These are phyloP conservation scores for Rhizopogon roseolus DNA, from an alignment of 768 basidiomycete species.

Conservation along the genomic window DNA sequence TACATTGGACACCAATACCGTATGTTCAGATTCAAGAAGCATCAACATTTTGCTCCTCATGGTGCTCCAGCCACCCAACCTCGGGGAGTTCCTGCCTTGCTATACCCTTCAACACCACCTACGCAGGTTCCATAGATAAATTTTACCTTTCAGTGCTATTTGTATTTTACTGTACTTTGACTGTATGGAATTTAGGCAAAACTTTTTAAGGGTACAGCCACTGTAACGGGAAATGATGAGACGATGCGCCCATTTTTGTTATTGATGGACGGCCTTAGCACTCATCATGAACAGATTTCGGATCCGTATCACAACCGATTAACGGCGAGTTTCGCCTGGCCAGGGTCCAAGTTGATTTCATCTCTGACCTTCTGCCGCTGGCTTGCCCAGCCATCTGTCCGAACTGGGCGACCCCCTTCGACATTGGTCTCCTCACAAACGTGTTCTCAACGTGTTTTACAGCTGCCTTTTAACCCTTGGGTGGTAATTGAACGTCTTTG, in stretches of 20 bases:
- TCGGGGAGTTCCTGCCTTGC: neutral
- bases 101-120: constrained; percentile 1
- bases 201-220: neutral
- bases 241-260: neutral
- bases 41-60: constrained; percentile 19
- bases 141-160: neutral
- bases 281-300: neutral
- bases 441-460: constrained; percentile 23
- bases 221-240: neutral
- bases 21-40: constrained; percentile 23
- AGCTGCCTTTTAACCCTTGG: constrained; percentile 23
- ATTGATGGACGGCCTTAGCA: neutral
- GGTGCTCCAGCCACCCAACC: constrained; percentile 3
- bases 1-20: constrained; percentile 29
- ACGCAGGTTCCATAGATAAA: neutral
- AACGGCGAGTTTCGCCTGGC: neutral
- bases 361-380: constrained; percentile 9
- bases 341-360: neutral
- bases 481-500: constrained; percentile 13
- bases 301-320: neutral
- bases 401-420: constrained; percentile 11
- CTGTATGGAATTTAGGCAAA: neutral
- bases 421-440: constrained; percentile 20
- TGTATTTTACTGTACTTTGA: neutral
- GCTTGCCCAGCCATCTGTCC: constrained; percentile 11